Base-by-base conservation (phyloP, 1,284 basidiomycete species). In the Sanguinoderma infundibulare region DNA sequence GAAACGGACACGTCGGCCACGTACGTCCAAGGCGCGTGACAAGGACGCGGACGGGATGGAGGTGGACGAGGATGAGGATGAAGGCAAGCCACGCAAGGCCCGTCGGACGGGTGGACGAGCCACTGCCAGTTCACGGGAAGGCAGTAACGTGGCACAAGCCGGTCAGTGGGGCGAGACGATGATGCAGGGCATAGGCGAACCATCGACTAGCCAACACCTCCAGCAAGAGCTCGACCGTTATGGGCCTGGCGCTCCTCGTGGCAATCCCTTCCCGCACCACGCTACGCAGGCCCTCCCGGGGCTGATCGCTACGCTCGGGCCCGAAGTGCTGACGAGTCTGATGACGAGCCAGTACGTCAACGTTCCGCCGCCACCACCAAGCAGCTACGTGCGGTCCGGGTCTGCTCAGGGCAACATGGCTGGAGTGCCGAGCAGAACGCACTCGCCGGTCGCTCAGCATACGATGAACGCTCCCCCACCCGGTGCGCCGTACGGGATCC, bases 201-300 rank as follows among this genome's bases (percentile, higher is more conserved):
- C 66, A 1, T 60, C 53, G 51, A 60, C 46, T 60, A 56, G 57
- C 26, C 59, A 62, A 53, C 40, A 46, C 26, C 28, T 50, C 52
- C 49, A 49, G 15, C 42, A 62, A 38, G 57, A 59, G 17, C 63
- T 63, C 28, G 69, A 69, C 15, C 59, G 69, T 20, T 71, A 66
- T 42, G 68, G 70, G 44, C 64, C 68, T 44, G 69, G 71, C 56
- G 73, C 70, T 20, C 70, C 66, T 30, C 70, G 70, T 44, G 73
- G 72, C 35, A 70, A 72, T 57, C 70, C 70, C 15, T 73, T 73
- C 67, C 65, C 69, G 22, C 66, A 77, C 5, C 80, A 83, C 56
- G 78, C 81, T 14, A 83, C 82, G 36, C 84, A 87, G 66, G 85
- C 87, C 61, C 75, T 88, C 34, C 87, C 87, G 7, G 83, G 86